Percentiles rank a stretch among this genome's conserved stretches.
These are phyloP conservation scores for Cladosporium oxysporum DNA, from an alignment of 2,329 filamentous ascomycete species.

Conservation along the genomic window DNA sequence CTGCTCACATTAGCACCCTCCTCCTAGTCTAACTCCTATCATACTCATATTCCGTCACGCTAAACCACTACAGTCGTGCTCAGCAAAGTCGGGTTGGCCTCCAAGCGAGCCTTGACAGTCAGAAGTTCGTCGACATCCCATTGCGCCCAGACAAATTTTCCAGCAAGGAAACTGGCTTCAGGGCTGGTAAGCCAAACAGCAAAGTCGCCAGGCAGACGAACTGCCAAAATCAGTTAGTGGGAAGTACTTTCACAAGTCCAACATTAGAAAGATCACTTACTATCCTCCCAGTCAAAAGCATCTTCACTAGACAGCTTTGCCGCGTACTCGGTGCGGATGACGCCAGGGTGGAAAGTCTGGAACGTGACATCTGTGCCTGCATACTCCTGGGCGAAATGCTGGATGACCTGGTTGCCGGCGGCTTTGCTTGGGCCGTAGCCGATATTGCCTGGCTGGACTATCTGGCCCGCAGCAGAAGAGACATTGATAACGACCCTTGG, in stretches of 20 bases:
- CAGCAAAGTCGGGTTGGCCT: slow-evolving; percentile 26
- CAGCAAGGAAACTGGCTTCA: slow-evolving; percentile 44
- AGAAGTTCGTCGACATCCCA: slow-evolving; percentile 47
- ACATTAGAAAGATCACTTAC: neutral
- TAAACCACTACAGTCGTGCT: slow-evolving; percentile 25
- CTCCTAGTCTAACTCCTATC: neutral
- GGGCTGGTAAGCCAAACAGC: slow-evolving; percentile 43
- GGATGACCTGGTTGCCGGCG: slow-evolving; percentile 13
- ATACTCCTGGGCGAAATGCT: slow-evolving; percentile 11
- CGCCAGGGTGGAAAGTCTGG: slow-evolving; percentile 14
- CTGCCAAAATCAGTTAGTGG: neutral
- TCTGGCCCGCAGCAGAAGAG: slow-evolving; percentile 39
- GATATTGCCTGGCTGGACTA: slow-evolving; percentile 23
- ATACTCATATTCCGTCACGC: neutral
- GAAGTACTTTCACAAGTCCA: neutral
- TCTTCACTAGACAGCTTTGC: neutral
- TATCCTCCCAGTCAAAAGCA: slow-evolving; percentile 3
- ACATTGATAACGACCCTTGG: slow-evolving; percentile 38
- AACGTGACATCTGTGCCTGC: slow-evolving; percentile 2
- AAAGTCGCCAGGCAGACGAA: slow-evolving; percentile 31
- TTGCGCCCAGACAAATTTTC: slow-evolving; percentile 40
- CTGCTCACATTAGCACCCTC: neutral
- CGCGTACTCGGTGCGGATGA: slow-evolving; percentile 1
- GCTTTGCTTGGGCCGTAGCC: slow-evolving; percentile 18
- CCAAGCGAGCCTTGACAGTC: slow-evolving; percentile 22